A percentile compares a stretch with the other conserved stretches of the same genome.
phyloP scores from a whole-genome alignment of 805 yeast genomes.

The Kodamaea hsintzibuensis region DNA sequence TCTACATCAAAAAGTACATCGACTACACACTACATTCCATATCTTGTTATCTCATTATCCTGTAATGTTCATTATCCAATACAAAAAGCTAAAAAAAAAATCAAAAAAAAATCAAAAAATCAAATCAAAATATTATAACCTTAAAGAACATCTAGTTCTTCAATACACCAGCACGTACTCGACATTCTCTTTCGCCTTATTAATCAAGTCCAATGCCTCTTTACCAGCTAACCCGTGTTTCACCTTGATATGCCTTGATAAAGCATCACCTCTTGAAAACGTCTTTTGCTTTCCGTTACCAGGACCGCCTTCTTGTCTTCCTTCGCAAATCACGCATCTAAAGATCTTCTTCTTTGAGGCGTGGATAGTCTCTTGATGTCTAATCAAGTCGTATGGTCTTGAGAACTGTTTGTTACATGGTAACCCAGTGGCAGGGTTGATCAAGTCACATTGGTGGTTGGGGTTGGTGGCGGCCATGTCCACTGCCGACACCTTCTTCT shows the following conservation, averaged over 20 bases:
- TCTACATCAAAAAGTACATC: no score
- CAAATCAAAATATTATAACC: not conserved
- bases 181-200: constrained; percentile 75
- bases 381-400: constrained; percentile 53
- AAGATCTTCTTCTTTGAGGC: constrained; percentile 46
- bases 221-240: constrained; percentile 75
- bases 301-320: constrained; percentile 45
- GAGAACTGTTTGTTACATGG: constrained; percentile 81
- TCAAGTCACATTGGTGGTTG: constrained; percentile 58
- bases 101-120: constrained; percentile 4
- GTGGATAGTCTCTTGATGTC: constrained; percentile 52
- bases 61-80: constrained; percentile 4
- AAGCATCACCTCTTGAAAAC: constrained; percentile 48
- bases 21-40: no score
- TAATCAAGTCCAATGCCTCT: constrained; percentile 69
- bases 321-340: constrained; percentile 49
- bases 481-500: not conserved
- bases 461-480: constrained; percentile 20
- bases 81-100: constrained; percentile 9
- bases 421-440: constrained; percentile 59
- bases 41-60: not conserved
- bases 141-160: not conserved
- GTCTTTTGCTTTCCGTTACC: constrained; percentile 53
- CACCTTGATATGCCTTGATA: constrained; percentile 59
- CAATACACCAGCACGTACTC: constrained; percentile 47